A percentile compares a stretch with the other conserved stretches of the same genome.
phyloP scores from a whole-genome alignment of 257 asterid species.

The Nemophila menziesii region DNA sequence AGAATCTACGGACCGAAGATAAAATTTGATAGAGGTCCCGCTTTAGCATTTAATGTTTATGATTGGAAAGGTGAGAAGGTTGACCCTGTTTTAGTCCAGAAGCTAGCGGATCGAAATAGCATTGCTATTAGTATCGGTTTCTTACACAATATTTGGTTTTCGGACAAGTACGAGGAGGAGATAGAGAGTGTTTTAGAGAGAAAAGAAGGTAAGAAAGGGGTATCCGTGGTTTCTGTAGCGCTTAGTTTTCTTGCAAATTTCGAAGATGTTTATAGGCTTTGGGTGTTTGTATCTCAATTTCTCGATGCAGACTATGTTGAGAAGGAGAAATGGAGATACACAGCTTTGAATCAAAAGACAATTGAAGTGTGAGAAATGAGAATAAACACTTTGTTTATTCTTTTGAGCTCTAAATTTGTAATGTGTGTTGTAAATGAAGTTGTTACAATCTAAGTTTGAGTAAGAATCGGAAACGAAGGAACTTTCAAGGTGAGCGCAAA shows the following conservation, averaged over 20 bases:
- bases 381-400: no score
- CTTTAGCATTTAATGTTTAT: constrained; percentile 61
- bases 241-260: constrained; percentile 69
- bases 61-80: constrained; percentile 90
- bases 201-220: constrained; percentile 19
- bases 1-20: constrained; percentile 80
- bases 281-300: constrained; percentile 79
- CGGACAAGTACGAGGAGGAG: constrained; percentile 39
- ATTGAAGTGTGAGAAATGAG: constrained; percentile 50
- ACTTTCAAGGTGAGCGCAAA: no score
- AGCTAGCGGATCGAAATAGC: constrained; percentile 63
- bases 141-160: constrained; percentile 48
- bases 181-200: constrained; percentile 29
- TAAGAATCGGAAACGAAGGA: no score
- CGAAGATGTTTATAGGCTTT: constrained; percentile 65
- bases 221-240: constrained; percentile 56
- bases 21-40: constrained; percentile 75
- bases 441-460: no score
- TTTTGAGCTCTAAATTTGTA: no score
- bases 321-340: constrained; percentile 91
- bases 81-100: constrained; percentile 73
- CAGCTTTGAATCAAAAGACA: constrained; percentile 65
- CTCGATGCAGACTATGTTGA: constrained; percentile 90
- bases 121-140: constrained; percentile 61
- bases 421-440: no score